A percentile compares a stretch with the other conserved stretches of the same genome.
These are phyloP conservation scores for Lactarius evosmus DNA, from an alignment of 768 basidiomycete genomes.

Conservation along the genomic window DNA sequence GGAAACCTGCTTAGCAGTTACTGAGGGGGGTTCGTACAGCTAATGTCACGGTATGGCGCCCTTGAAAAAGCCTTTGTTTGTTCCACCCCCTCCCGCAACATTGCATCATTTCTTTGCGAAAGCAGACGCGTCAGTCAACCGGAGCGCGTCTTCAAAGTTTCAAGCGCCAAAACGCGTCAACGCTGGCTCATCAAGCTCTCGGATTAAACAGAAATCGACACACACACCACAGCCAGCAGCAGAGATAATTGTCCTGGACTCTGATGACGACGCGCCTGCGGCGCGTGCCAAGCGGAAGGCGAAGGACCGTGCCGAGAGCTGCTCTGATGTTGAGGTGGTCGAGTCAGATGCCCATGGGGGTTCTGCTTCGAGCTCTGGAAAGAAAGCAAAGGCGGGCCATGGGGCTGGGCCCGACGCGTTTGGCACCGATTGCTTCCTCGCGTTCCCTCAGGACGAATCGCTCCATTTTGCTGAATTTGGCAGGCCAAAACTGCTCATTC, in stretches of 20 bases:
- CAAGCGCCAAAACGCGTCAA: slow-evolving; percentile 9
- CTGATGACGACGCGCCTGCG: slow-evolving; percentile 31
- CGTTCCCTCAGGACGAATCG: not conserved
- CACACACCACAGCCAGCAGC: not conserved
- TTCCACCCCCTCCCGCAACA: slow-evolving; percentile 17
- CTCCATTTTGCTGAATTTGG: slow-evolving; percentile 19
- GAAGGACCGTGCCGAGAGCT: slow-evolving; percentile 10
- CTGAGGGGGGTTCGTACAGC: not conserved
- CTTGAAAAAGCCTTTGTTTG: slow-evolving; percentile 16
- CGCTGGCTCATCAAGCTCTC: slow-evolving; percentile 1
- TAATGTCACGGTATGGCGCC: slow-evolving; percentile 16
- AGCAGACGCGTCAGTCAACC: slow-evolving; percentile 1
- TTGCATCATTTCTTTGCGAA: slow-evolving; percentile 26
- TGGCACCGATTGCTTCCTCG: not conserved
- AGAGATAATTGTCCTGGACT: slow-evolving; percentile 36
- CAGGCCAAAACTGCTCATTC: slow-evolving; percentile 16
- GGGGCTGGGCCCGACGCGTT: not conserved
- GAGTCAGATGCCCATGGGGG: slow-evolving; percentile 1
- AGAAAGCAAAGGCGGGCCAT: slow-evolving; percentile 14
- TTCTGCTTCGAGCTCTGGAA: slow-evolving; percentile 5
- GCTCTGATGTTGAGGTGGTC: slow-evolving; percentile 29
- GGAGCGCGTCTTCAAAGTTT: not conserved
- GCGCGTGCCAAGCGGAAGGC: slow-evolving; percentile 19
- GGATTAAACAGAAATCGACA: slow-evolving; percentile 9
- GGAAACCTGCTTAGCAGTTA: too few species aligned